Conservation (phyloP, 495 filamentous ascomycete species). For the Xylaria grammica region DNA sequence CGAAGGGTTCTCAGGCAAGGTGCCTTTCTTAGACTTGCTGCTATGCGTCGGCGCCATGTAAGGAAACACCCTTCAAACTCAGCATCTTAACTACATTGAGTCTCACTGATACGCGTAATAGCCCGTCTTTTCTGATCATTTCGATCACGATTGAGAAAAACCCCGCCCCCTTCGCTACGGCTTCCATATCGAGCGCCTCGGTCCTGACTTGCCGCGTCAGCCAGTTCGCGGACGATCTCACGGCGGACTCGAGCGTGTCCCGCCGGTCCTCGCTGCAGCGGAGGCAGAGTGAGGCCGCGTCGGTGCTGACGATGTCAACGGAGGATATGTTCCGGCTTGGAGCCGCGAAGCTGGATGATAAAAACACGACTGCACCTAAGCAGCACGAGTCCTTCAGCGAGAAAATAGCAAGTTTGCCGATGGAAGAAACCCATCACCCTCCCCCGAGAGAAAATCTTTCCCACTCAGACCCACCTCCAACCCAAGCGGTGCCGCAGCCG, state of each 20-base stretch:
- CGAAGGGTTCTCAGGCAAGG: constrained; percentile 21
- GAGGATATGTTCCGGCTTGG: constrained; percentile 33
- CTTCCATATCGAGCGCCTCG: constrained; percentile 26
- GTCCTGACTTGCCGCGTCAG: constrained; percentile 27
- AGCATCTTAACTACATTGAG: neutral
- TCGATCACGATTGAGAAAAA: constrained; percentile 36
- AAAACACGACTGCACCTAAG: neutral
- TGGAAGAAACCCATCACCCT: no score
- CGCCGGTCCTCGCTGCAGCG: constrained; percentile 33
- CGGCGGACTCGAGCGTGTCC: constrained; percentile 33
- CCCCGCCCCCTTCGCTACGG: constrained; percentile 31
- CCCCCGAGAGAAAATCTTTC: neutral
- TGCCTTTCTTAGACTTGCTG: constrained; percentile 32
- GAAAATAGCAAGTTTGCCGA: neutral
- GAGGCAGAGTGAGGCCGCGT: constrained; percentile 30
- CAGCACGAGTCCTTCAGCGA: neutral
- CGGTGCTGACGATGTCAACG: constrained; percentile 32
- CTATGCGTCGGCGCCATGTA: constrained; percentile 36
- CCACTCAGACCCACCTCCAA: neutral
- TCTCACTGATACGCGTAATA: constrained; percentile 8
- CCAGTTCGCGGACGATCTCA: constrained; percentile 28
- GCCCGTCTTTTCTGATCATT: constrained; percentile 34
- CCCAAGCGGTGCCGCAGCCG: constrained; percentile 25
- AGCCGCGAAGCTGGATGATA: constrained; percentile 4
- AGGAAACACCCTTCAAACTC: neutral